Percentiles rank a stretch among this genome's conserved stretches.
phyloP scores from a whole-genome alignment of 2,329 filamentous ascomycete genomes.

The Chaetomiaceae sp. region DNA sequence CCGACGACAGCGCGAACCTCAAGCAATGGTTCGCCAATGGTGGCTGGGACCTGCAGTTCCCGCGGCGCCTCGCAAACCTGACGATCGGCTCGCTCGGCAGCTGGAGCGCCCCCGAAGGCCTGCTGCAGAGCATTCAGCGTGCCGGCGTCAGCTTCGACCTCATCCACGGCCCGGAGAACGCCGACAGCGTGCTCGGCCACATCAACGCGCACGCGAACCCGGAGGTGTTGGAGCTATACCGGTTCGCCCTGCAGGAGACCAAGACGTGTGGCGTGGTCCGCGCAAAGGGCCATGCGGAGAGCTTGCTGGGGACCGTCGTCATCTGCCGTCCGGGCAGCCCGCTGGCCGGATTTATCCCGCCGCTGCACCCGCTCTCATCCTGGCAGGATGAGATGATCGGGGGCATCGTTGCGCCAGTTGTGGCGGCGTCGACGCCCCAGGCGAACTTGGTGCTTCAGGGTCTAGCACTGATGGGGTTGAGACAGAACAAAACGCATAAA shows the following conservation, averaged over 20 bases:
- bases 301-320: slow-evolving; percentile 73
- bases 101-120: slow-evolving; percentile 73
- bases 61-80: slow-evolving; percentile 60
- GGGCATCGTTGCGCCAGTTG: slow-evolving; percentile 75
- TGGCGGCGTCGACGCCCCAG: slow-evolving; percentile 60
- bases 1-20: slow-evolving; percentile 42
- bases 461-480: slow-evolving; percentile 72
- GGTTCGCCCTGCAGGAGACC: slow-evolving; percentile 65
- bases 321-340: slow-evolving; percentile 68
- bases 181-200: slow-evolving; percentile 68
- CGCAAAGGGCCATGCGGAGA: slow-evolving; percentile 65
- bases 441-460: slow-evolving; percentile 69
- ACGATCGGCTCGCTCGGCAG: slow-evolving; percentile 65
- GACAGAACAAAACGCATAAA: slow-evolving; percentile 76
- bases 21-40: slow-evolving; percentile 84
- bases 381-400: slow-evolving; percentile 51
- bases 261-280: slow-evolving; percentile 76
- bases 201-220: slow-evolving; percentile 70
- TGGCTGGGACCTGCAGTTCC: slow-evolving; percentile 74
- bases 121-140: slow-evolving; percentile 67
- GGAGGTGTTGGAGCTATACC: slow-evolving; percentile 76
- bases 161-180: slow-evolving; percentile 74
- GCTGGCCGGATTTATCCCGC: slow-evolving; percentile 65
- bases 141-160: slow-evolving; percentile 77
- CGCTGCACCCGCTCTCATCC: slow-evolving; percentile 48